Conservation (phyloP, 1,284 basidiomycete species). For the Vanrija humicola region DNA sequence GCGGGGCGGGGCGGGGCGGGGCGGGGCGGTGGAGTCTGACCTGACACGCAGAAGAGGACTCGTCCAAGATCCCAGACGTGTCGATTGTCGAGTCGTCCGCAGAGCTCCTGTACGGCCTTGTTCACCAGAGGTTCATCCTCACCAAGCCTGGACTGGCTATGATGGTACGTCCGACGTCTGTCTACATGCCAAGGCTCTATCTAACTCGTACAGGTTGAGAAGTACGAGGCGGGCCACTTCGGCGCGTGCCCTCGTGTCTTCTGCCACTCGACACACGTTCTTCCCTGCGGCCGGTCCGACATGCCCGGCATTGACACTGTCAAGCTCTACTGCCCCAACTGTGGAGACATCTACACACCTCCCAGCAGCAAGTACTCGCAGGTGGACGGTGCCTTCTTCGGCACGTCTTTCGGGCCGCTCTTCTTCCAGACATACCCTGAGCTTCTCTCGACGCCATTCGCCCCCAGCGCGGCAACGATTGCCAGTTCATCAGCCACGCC, state of each 20-base stretch:
- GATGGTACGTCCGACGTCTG: slow-evolving; percentile 64
- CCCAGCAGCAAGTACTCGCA: slow-evolving; percentile 93
- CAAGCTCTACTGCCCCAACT: slow-evolving; percentile 97
- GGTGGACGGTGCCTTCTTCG: slow-evolving; percentile 99
- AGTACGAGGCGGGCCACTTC: slow-evolving; percentile 90
- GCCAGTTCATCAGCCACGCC: slow-evolving; percentile 15
- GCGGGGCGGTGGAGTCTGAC: slow-evolving; percentile 2
- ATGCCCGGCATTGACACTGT: slow-evolving; percentile 97
- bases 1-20: background rate
- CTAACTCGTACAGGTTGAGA: slow-evolving; percentile 66
- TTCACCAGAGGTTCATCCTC: slow-evolving; percentile 95
- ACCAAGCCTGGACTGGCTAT: slow-evolving; percentile 89
- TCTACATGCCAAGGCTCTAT: background rate
- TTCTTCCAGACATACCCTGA: slow-evolving; percentile 97
- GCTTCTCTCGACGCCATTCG: slow-evolving; percentile 77
- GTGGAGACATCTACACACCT: slow-evolving; percentile 93
- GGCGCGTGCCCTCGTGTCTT: slow-evolving; percentile 94
- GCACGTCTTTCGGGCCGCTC: slow-evolving; percentile 94
- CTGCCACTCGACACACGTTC: slow-evolving; percentile 82
- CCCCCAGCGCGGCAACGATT: slow-evolving; percentile 40
- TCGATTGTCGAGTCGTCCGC: slow-evolving; percentile 98
- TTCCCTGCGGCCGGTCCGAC: slow-evolving; percentile 94
- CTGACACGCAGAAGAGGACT: slow-evolving; percentile 69
- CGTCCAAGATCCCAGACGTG: slow-evolving; percentile 73
- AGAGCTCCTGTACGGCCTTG: slow-evolving; percentile 93